These are phyloP conservation scores for Dissophora ornata DNA, from an alignment of 192 early-diverging fungal genomes.

Conservation along the genomic window DNA sequence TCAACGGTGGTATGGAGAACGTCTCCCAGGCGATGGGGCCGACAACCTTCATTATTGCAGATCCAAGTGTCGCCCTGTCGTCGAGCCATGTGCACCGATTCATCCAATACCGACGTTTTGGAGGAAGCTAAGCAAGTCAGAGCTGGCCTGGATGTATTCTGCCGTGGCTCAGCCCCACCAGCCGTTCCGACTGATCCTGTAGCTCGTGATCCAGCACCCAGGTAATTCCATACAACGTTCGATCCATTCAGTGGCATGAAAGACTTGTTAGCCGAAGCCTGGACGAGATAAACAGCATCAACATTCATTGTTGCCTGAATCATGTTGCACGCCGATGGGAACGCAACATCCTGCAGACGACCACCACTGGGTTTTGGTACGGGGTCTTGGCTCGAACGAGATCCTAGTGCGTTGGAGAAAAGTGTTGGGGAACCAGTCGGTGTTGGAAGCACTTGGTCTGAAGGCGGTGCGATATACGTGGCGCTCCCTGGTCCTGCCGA, in stretches of 20 bases:
- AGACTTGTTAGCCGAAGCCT: neutral
- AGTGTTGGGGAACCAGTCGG: conserved; percentile 29
- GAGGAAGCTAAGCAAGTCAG: conserved; percentile 18
- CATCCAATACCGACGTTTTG: neutral
- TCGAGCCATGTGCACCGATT: neutral
- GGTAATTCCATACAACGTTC: conserved; percentile 17
- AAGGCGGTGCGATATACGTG: neutral
- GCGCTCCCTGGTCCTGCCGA: neutral
- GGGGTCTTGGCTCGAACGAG: neutral
- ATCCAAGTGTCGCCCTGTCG: conserved; percentile 16
- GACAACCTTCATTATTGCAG: conserved; percentile 24
- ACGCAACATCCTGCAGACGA: conserved; percentile 22
- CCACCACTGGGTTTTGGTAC: neutral
- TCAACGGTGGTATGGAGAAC: neutral
- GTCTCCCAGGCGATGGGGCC: conserved; percentile 29
- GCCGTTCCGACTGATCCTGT: conserved; percentile 8
- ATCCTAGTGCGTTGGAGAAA: neutral
- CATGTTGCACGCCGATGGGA: conserved; percentile 35
- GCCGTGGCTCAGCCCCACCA: neutral
- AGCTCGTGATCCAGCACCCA: neutral
- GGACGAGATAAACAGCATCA: conserved; percentile 38
- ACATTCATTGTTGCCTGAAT: conserved; percentile 27
- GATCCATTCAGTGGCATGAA: conserved; percentile 7
- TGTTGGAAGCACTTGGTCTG: conserved; percentile 24
- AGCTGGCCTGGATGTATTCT: neutral